Percentiles rank a stretch among this genome's conserved stretches.
phyloP scores from a whole-genome alignment of 2,329 filamentous ascomycete genomes.

The Xylaria polymorpha region DNA sequence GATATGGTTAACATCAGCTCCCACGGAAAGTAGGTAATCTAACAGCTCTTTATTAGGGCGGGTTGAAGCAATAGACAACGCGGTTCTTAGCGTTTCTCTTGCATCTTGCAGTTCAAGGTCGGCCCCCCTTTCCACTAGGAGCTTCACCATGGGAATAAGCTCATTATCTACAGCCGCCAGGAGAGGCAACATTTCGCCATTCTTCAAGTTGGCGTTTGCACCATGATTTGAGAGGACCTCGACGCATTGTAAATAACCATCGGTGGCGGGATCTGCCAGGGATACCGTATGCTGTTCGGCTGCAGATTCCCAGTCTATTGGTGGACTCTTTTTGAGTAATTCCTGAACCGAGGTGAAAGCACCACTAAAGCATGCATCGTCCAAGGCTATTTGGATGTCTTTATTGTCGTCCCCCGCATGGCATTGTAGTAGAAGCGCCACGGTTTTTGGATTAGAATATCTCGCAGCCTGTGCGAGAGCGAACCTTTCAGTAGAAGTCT shows the following conservation, averaged over 20 bases:
- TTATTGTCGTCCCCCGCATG: background rate
- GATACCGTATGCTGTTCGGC: background rate
- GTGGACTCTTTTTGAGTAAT: conserved; percentile 1
- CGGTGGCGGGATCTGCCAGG: background rate
- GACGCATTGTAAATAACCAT: background rate
- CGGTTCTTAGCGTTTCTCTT: background rate
- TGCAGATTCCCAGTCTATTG: background rate
- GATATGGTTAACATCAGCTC: conserved; percentile 15
- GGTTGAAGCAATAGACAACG: background rate
- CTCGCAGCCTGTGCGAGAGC: background rate
- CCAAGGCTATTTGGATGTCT: background rate
- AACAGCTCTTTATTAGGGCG: background rate
- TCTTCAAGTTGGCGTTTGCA: background rate
- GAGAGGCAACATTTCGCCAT: background rate
- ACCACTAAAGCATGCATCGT: background rate
- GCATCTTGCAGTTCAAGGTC: conserved; percentile 2
- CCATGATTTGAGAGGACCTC: background rate
- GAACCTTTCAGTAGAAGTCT: background rate
- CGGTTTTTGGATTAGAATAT: background rate
- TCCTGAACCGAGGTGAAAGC: background rate
- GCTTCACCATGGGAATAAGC: background rate
- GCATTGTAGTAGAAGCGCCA: background rate
- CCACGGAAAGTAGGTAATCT: background rate
- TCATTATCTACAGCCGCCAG: background rate
- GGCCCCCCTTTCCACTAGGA: conserved; percentile 2